Percentiles rank a stretch among this genome's conserved stretches.
Conservation (phyloP, 2,329 filamentous ascomycete genomes). For the Claviceps pazoutovae region DNA sequence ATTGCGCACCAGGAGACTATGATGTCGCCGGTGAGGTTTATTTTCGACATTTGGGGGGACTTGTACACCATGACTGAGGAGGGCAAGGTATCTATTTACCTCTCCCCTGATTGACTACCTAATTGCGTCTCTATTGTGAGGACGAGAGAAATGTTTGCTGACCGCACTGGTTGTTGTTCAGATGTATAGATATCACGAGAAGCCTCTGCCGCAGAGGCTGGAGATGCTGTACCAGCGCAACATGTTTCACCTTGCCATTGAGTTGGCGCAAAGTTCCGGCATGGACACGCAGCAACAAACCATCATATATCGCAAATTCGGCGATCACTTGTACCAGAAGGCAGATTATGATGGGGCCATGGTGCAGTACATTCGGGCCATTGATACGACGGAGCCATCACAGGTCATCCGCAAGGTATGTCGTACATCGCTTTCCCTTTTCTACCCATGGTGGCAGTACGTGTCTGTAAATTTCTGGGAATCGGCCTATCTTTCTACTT, state of each 20-base stretch:
- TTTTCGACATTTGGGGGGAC: slow-evolving; percentile 83
- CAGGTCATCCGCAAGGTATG: slow-evolving; percentile 82
- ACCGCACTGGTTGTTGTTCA: slow-evolving; percentile 18
- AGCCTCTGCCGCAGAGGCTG: slow-evolving; percentile 75
- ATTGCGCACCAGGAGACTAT: slow-evolving; percentile 81
- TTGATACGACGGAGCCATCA: slow-evolving; percentile 90
- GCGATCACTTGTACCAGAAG: slow-evolving; percentile 87
- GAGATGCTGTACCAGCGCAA: slow-evolving; percentile 92
- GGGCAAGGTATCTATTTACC: slow-evolving; percentile 52
- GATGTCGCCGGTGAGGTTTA: slow-evolving; percentile 61
- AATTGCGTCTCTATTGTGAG: not conserved
- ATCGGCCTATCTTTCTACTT: not conserved
- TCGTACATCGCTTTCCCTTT: not conserved
- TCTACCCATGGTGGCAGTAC: not conserved
- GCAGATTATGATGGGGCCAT: slow-evolving; percentile 97
- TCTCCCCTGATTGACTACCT: not conserved
- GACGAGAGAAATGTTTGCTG: not conserved
- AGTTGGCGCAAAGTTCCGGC: slow-evolving; percentile 78
- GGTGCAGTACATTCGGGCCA: slow-evolving; percentile 93
- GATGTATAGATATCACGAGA: slow-evolving; percentile 83
- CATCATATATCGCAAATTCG: slow-evolving; percentile 83
- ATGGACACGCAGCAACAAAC: slow-evolving; percentile 74
- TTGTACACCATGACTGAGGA: slow-evolving; percentile 83
- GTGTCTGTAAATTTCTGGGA: too few relatives aligned
- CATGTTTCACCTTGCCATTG: slow-evolving; percentile 81